A percentile compares a stretch with the other conserved stretches of the same genome.
Evolutionary conservation across 768 basidiomycete genomes (phyloP).

Genomic region (Sarcomyxa edulis): DNA sequence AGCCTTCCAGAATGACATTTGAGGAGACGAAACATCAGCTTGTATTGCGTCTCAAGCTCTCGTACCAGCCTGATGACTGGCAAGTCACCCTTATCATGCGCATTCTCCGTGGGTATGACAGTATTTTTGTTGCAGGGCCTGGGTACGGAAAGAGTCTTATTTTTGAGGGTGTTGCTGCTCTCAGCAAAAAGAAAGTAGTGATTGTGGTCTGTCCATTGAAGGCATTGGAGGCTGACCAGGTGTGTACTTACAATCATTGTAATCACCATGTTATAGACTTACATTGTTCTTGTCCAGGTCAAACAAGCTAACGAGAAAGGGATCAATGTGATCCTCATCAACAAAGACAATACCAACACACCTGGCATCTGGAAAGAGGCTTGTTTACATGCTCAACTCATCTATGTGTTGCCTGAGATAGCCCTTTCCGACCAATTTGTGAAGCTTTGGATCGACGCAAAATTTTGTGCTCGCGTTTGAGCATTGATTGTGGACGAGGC

Average conservation of each 20-base stretch:
- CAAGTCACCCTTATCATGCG: too few relatives aligned
- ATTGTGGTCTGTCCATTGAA: slow-evolving; percentile 24
- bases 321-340: slow-evolving; percentile 17
- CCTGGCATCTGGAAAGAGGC: slow-evolving; percentile 11
- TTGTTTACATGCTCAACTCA: slow-evolving; percentile 8
- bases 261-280: too few relatives aligned
- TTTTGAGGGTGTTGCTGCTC: too few relatives aligned
- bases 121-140: too few relatives aligned
- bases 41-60: too few relatives aligned
- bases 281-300: slow-evolving; percentile 6
- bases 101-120: too few relatives aligned
- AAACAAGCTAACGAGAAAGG: slow-evolving; percentile 17
- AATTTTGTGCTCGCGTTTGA: slow-evolving; percentile 17
- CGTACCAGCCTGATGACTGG: too few relatives aligned
- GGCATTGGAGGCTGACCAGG: slow-evolving; percentile 23
- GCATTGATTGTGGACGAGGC: too few relatives aligned
- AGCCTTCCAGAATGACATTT: too few relatives aligned
- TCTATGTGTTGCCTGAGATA: slow-evolving; percentile 21
- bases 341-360: slow-evolving; percentile 19
- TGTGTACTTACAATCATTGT: too few relatives aligned
- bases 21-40: too few relatives aligned
- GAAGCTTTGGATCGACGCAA: slow-evolving; percentile 21
- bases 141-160: too few relatives aligned
- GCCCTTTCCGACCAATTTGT: slow-evolving; percentile 17
- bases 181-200: slow-evolving; percentile 11